Conservation (phyloP, 495 filamentous ascomycete species). For the Xeromyces bisporus region DNA sequence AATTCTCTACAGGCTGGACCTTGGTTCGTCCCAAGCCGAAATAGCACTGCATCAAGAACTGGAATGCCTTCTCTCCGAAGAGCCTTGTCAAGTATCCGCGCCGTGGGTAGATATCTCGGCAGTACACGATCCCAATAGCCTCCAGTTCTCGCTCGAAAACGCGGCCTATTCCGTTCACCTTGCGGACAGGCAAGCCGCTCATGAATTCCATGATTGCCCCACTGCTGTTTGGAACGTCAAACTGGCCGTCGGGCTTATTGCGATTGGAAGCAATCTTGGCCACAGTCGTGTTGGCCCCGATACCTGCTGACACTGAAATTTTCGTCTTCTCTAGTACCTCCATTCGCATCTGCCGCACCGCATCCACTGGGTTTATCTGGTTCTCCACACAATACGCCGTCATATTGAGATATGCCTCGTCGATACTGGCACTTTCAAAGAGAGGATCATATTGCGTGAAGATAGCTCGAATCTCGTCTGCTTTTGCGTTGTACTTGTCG, state of each 20-base stretch:
- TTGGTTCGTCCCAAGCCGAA: slow-evolving; percentile 80
- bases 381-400: slow-evolving; percentile 68
- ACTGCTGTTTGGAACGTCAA: slow-evolving; percentile 51
- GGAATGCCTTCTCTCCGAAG: slow-evolving; percentile 81
- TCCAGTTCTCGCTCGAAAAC: slow-evolving; percentile 88
- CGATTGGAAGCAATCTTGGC: slow-evolving; percentile 90
- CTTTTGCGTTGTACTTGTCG: slow-evolving; percentile 82
- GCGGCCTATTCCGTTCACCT: slow-evolving; percentile 84
- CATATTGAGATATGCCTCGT: slow-evolving; percentile 94
- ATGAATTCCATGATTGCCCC: slow-evolving; percentile 69
- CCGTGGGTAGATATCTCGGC: slow-evolving; percentile 71
- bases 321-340: slow-evolving; percentile 62
- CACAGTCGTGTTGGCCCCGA: slow-evolving; percentile 80
- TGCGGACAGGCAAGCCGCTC: slow-evolving; percentile 61
- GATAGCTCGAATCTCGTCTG: slow-evolving; percentile 69
- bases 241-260: slow-evolving; percentile 96
- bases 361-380: slow-evolving; percentile 49
- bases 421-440: slow-evolving; percentile 84
- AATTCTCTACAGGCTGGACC: slow-evolving; percentile 72
- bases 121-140: slow-evolving; percentile 73
- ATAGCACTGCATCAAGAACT: slow-evolving; percentile 70
- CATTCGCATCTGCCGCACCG: slow-evolving; percentile 54
- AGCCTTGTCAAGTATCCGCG: slow-evolving; percentile 54
- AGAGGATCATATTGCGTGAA: slow-evolving; percentile 73
- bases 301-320: slow-evolving; percentile 86